phyloP scores from a whole-genome alignment of 768 basidiomycete species.

The Clitopilus hobsonii region DNA sequence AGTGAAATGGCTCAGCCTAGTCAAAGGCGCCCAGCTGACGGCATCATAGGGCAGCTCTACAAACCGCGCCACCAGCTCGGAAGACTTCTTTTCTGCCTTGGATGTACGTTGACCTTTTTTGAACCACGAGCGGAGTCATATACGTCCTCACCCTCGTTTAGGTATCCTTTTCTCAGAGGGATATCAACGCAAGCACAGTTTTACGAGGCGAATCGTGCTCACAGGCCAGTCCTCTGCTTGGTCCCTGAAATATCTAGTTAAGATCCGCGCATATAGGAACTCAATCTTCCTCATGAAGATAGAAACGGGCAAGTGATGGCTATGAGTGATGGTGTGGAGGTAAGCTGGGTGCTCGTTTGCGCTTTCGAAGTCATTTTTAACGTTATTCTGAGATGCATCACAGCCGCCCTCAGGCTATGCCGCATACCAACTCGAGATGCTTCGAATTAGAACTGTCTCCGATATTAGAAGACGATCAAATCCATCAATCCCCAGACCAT shows the following conservation, averaged over 20 bases:
- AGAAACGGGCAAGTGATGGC: too few relatives aligned
- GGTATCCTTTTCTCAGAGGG: not conserved
- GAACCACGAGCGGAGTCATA: too few relatives aligned
- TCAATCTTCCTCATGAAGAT: too few relatives aligned
- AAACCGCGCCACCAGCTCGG: not conserved
- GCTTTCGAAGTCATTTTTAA: too few relatives aligned
- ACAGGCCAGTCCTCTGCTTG: too few relatives aligned
- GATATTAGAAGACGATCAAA: conserved; percentile 29
- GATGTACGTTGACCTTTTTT: not conserved
- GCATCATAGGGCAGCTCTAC: not conserved
- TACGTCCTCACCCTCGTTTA: not conserved
- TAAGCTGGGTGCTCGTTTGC: too few relatives aligned
- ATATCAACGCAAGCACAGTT: not conserved
- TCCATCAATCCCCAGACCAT: conserved; percentile 7
- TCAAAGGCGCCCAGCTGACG: not conserved
- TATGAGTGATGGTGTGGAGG: too few relatives aligned
- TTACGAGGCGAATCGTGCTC: too few relatives aligned
- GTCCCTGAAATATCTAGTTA: too few relatives aligned
- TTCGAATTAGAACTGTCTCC: conserved; percentile 31
- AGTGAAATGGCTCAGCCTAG: not conserved
- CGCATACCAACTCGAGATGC: conserved; percentile 3
- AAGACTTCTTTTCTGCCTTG: not conserved
- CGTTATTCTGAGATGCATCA: conserved; percentile 5
- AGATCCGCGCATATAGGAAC: too few relatives aligned
- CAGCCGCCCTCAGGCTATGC: not conserved